Conservation (phyloP, 2,329 filamentous ascomycete genomes). For the Diaporthe caulivora region DNA sequence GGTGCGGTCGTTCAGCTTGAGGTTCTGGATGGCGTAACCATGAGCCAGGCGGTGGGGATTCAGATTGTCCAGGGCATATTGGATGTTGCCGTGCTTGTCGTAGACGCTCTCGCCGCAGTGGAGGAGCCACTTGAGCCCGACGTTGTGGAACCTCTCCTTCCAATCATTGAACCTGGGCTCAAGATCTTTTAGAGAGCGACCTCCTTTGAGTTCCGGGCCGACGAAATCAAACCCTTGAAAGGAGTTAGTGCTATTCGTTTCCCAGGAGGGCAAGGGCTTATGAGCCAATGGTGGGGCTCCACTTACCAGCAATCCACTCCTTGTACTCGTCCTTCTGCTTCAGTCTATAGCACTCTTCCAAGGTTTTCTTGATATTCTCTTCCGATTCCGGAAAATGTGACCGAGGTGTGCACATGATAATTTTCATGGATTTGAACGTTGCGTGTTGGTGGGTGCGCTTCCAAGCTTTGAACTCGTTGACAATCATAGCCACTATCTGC, state of each 20-base stretch:
- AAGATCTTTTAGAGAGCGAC: slow-evolving; percentile 69
- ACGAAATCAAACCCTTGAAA: slow-evolving; percentile 74
- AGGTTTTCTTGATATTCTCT: slow-evolving; percentile 61
- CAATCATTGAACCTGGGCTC: slow-evolving; percentile 69
- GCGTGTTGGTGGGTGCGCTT: slow-evolving; percentile 48
- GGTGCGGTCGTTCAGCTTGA: background rate
- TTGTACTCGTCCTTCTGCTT: slow-evolving; percentile 64
- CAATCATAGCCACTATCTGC: slow-evolving; percentile 72
- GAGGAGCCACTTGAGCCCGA: slow-evolving; percentile 73
- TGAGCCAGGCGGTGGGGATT: background rate
- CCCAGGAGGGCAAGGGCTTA: background rate
- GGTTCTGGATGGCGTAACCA: background rate
- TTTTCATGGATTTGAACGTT: slow-evolving; percentile 74
- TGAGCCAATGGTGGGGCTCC: background rate
- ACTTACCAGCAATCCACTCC: slow-evolving; percentile 72
- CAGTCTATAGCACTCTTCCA: slow-evolving; percentile 72
- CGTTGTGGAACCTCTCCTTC: slow-evolving; percentile 60
- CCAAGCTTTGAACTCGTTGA: slow-evolving; percentile 65
- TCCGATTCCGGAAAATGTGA: slow-evolving; percentile 58
- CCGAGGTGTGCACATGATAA: slow-evolving; percentile 78
- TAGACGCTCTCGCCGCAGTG: slow-evolving; percentile 60
- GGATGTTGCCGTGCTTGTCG: background rate
- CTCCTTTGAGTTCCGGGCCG: slow-evolving; percentile 75
- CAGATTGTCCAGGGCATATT: background rate
- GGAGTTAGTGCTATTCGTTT: background rate